Conservation (phyloP, 2,329 filamentous ascomycete species). For the Penicillium sp. region DNA sequence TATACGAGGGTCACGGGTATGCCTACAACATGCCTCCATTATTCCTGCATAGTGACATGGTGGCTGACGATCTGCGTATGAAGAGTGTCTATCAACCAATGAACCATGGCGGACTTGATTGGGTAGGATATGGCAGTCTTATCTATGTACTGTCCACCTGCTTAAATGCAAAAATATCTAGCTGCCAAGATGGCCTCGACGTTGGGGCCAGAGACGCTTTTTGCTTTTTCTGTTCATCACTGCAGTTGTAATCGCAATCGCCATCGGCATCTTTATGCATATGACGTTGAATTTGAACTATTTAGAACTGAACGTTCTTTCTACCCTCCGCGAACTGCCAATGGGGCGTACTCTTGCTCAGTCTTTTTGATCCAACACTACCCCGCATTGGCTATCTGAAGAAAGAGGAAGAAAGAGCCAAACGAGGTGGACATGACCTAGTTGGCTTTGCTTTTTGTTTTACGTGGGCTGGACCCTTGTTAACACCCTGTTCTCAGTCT, state of each 20-base stretch:
- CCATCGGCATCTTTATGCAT: neutral
- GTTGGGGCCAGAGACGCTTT: neutral
- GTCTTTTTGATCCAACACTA: neutral
- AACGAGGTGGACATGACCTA: neutral
- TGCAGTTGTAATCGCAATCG: neutral
- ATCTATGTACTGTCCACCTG: neutral
- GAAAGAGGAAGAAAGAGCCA: neutral
- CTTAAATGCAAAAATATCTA: neutral
- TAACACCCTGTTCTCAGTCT: neutral
- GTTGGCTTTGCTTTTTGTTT: neutral
- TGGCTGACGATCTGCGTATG: slow-evolving; percentile 8
- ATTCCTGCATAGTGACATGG: slow-evolving; percentile 11
- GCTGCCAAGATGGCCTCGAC: neutral
- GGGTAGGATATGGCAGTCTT: neutral
- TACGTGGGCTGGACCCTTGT: neutral
- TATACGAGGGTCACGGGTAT: neutral
- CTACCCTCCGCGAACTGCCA: neutral
- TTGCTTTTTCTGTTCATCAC: neutral
- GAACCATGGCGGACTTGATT: neutral
- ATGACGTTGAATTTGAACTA: neutral
- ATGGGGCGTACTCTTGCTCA: neutral
- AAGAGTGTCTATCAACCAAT: slow-evolving; percentile 6
- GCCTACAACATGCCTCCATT: slow-evolving; percentile 2
- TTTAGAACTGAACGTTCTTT: neutral
- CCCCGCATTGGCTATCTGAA: neutral